Evolutionary conservation across 106 monocot genomes (phyloP), one percentile per base, ranked within the genome.

Genomic region (Dendrobium officinale): DNA sequence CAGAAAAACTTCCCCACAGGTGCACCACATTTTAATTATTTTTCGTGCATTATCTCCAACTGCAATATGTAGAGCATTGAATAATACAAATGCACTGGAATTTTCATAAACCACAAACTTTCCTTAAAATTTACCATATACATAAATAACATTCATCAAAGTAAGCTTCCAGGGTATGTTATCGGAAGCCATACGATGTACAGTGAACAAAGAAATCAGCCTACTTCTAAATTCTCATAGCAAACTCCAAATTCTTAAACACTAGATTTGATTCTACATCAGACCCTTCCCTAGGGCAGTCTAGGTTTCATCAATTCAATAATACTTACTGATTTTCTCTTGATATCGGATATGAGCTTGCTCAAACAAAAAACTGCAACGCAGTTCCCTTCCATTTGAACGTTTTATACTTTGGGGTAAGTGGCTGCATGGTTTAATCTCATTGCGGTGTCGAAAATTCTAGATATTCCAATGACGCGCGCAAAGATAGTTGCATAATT

Each of bases 391-490:
- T 51, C 70, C 4, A 0, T 70, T 70, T 7, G 51, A 51, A 51
- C 16, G 10, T 51, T 13, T 10, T 13, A 51, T 51, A 51, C 15
- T 13, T 11, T 6, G 6, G 29, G 16, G 40, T 16, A 72, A 10
- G 1, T 37, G 42, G 19, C 19, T 42, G 3, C 11, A 15, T 72
- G 51, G 4, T 72, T 72, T 66, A 9, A 22, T 10, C 70, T 70
- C 10, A 70, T 17, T 5, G 3, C 4, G 29, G 16, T 13, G 4
- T 24, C 5, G 4, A 70, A 61, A 70, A 37, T 37, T 37, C 70
- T 22, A 33, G 74, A 74, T 74, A 74, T 74, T 74, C 74, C 74
- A 74, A 11, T 19, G 6, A 74, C 42, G 43, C 70, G 70, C 42
- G 29, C 47, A 24, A 49, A 26, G 26, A 26, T 37, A 37, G 37